These are phyloP conservation scores for Agaricales sp. DNA, from an alignment of 1,284 basidiomycete genomes.

Conservation along the genomic window DNA sequence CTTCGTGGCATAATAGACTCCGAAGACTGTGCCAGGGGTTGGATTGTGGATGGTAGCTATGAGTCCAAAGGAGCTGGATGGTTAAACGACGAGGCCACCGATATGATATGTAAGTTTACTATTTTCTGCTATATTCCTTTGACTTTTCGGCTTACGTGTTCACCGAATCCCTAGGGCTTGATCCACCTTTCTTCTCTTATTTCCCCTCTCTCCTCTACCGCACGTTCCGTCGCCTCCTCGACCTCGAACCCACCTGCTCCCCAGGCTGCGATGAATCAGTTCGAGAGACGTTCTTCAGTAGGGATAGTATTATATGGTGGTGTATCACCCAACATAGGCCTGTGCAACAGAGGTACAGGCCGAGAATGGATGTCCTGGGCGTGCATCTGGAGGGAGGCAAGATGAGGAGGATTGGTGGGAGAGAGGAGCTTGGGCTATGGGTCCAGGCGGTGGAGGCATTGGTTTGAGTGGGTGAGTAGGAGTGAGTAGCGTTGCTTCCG, in stretches of 20 bases:
- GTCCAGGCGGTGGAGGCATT: slow-evolving; percentile 22
- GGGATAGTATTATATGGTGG: slow-evolving; percentile 48
- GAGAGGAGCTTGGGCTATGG: slow-evolving; percentile 27
- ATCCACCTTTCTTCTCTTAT: slow-evolving; percentile 48
- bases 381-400: slow-evolving; percentile 22
- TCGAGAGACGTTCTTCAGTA: slow-evolving; percentile 34
- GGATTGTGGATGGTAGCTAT: slow-evolving; percentile 44
- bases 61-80: slow-evolving; percentile 18
- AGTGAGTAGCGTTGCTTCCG: too few relatives aligned
- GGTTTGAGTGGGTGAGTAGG: too few relatives aligned
- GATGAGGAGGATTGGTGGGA: slow-evolving; percentile 36
- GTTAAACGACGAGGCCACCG: slow-evolving; percentile 33
- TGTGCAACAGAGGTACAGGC: slow-evolving; percentile 17
- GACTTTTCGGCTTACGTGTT: slow-evolving; percentile 1
- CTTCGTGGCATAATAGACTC: slow-evolving; percentile 21
- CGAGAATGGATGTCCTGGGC: slow-evolving; percentile 19
- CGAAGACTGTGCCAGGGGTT: slow-evolving; percentile 22
- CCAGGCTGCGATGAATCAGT: slow-evolving; percentile 40
- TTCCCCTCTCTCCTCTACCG: slow-evolving; percentile 43
- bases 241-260: slow-evolving; percentile 30
- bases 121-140: not conserved
- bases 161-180: slow-evolving; percentile 39
- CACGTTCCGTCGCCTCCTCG: slow-evolving; percentile 39
- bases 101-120: slow-evolving; percentile 43
- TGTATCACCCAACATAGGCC: slow-evolving; percentile 34